Evolutionary conservation across 2,329 filamentous ascomycete species (phyloP).

Genomic region (Phialophora macrospora): DNA sequence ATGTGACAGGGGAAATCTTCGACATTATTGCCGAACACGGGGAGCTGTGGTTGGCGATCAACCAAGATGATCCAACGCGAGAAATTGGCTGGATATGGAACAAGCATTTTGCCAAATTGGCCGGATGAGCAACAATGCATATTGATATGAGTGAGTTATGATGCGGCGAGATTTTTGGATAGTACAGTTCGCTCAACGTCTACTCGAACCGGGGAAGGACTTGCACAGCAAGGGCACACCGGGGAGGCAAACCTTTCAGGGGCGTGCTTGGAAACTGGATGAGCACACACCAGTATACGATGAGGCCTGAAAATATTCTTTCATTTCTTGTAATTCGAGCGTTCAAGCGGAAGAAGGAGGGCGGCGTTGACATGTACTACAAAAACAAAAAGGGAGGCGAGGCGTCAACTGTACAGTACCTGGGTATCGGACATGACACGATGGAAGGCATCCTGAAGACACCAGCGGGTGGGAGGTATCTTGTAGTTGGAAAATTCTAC

Average conservation of each 20-base stretch:
- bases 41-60: slow-evolving; percentile 95
- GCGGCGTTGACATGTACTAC: slow-evolving; percentile 20
- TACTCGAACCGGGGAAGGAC: background rate
- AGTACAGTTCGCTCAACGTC: background rate
- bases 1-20: slow-evolving; percentile 92
- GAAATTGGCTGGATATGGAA: slow-evolving; percentile 98
- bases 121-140: slow-evolving; percentile 34
- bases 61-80: slow-evolving; percentile 83
- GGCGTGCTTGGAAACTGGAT: background rate
- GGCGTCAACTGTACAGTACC: slow-evolving; percentile 19
- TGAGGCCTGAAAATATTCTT: background rate
- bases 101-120: slow-evolving; percentile 81
- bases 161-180: slow-evolving; percentile 13
- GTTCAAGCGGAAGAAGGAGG: slow-evolving; percentile 23
- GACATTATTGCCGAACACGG: slow-evolving; percentile 95
- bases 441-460: background rate
- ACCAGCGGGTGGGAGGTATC: slow-evolving; percentile 10
- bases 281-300: background rate
- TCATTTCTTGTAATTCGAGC: slow-evolving; percentile 18
- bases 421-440: slow-evolving; percentile 4
- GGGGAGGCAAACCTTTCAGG: background rate
- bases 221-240: background rate
- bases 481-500: slow-evolving; percentile 18
- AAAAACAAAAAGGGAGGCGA: slow-evolving; percentile 7
- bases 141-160: background rate